Base-by-base conservation (phyloP, 768 basidiomycete species). In the Hericium rajendrae region DNA sequence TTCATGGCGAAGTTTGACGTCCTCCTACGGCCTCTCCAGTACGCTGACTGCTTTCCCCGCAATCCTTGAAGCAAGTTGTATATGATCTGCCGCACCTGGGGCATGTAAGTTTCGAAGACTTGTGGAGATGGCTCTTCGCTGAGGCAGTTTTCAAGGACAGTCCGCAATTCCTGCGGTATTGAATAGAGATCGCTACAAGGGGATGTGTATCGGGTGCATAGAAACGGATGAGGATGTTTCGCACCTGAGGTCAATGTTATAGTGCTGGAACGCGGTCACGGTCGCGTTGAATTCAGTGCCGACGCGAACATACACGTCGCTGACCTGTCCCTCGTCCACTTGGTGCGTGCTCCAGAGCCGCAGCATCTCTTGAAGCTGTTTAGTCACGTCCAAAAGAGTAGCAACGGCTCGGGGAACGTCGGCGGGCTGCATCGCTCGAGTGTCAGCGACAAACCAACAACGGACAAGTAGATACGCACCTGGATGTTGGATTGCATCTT, bases 251-350 rank as follows among this genome's bases (percentile, higher is more conserved):
- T 85, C 79, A 60, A 98, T 90, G 41, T 80, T 77, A 62, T 86
- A 81, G 38, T 76, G 73, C 10, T 80, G 77, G 66, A 98, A 97
- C 0, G 92, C 89, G 40, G 72, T 76, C 20, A 91, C 80, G 43
- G 85, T 85, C 2, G 78, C 71, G 69, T 94, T 93, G 75, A 97
- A 94, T 63, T 94, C 87, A 66, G 88, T 87, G 48, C 92, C 93
- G 15, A 97, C 80, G 63, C 83, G 80, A 55, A 98, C 89, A 69
- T 93, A 98, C 54, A 89, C 80, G 69, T 95, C 84, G 76, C 88
- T 91, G 65, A 98, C 91, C 66, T 91, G 75, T 13, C 71, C 73
- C 54, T 91, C 86, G 1, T 78, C 71, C 1, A 82, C 82, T 48
- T 78, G 73, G 3, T 76, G 73, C 1, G 71, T 60, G 51, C 84